phyloP scores from a whole-genome alignment of 805 yeast genomes.

The Zygosaccharomyces siamensis region DNA sequence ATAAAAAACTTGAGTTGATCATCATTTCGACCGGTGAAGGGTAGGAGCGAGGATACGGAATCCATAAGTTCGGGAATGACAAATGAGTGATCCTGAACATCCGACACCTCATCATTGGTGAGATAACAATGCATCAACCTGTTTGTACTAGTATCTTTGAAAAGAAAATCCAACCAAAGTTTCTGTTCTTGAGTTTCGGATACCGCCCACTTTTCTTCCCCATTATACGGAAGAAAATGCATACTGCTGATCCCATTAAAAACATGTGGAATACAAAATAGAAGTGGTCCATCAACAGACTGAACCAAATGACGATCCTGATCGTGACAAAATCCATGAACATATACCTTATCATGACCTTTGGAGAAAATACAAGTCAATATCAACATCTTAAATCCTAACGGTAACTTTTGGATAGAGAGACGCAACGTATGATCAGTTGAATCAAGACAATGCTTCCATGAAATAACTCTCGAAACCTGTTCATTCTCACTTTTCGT shows the following conservation, averaged over 20 bases:
- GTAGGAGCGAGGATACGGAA: not conserved
- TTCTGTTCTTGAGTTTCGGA: not conserved
- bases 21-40: not conserved
- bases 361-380: constrained; percentile 21
- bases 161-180: constrained; percentile 7
- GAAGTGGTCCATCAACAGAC: constrained; percentile 15
- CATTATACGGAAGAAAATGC: constrained; percentile 2
- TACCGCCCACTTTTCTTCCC: not conserved
- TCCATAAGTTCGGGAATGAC: not conserved
- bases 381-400: constrained; percentile 7
- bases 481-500: constrained; percentile 25
- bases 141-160: constrained; percentile 3
- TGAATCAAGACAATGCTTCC: constrained; percentile 64
- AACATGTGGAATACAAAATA: constrained; percentile 16
- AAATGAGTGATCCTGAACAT: not conserved
- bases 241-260: constrained; percentile 12
- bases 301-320: constrained; percentile 12
- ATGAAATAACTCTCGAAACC: constrained; percentile 51
- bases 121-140: constrained; percentile 9
- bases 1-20: not conserved
- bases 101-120: not conserved
- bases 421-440: constrained; percentile 51
- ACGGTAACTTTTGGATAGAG: constrained; percentile 26
- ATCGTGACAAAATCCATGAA: constrained; percentile 20
- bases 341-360: constrained; percentile 16